These are phyloP conservation scores for Mortierella sp. DNA, from an alignment of 371 early-diverging fungal genomes.

Conservation along the genomic window DNA sequence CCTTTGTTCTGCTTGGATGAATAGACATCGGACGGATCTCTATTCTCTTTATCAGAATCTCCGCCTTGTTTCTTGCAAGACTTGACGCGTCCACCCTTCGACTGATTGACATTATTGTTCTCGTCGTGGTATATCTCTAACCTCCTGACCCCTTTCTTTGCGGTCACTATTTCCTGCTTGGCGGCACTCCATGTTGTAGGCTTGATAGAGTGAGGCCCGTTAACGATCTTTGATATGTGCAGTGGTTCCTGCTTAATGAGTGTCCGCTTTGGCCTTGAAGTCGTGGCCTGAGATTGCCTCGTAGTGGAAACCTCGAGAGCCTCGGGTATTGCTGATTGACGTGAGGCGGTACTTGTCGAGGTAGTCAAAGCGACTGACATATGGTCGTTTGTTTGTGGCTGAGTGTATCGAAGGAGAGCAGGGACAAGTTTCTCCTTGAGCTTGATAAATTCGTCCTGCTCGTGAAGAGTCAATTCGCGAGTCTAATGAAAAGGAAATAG, in stretches of 20 bases:
- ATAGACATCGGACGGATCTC: conserved; percentile 8
- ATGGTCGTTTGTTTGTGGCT: too few relatives aligned
- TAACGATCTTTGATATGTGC: not conserved
- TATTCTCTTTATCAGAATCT: conserved; percentile 40
- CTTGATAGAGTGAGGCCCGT: not conserved
- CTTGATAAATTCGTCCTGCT: conserved; percentile 30
- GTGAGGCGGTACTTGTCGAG: not conserved
- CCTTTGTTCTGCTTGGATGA: not conserved
- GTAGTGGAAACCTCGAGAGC: too few relatives aligned
- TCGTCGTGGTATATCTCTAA: conserved; percentile 25
- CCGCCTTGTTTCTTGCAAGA: not conserved
- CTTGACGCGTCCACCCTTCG: conserved; percentile 17
- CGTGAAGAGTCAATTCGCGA: conserved; percentile 25
- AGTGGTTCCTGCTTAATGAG: not conserved
- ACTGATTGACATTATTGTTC: not conserved
- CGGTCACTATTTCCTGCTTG: not conserved
- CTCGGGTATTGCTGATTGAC: not conserved
- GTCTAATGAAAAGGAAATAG: conserved; percentile 5
- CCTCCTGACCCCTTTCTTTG: conserved; percentile 23
- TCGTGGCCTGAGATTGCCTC: too few relatives aligned
- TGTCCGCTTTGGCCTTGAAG: not conserved
- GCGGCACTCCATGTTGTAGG: not conserved
- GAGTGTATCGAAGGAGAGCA: conserved; percentile 23
- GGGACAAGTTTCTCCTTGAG: conserved; percentile 30
- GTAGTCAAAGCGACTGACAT: not conserved